Percentiles rank a stretch among this genome's conserved stretches.
Evolutionary conservation across 768 basidiomycete genomes (phyloP).

Genomic region (Krasilnikovozyma curviuscula): DNA sequence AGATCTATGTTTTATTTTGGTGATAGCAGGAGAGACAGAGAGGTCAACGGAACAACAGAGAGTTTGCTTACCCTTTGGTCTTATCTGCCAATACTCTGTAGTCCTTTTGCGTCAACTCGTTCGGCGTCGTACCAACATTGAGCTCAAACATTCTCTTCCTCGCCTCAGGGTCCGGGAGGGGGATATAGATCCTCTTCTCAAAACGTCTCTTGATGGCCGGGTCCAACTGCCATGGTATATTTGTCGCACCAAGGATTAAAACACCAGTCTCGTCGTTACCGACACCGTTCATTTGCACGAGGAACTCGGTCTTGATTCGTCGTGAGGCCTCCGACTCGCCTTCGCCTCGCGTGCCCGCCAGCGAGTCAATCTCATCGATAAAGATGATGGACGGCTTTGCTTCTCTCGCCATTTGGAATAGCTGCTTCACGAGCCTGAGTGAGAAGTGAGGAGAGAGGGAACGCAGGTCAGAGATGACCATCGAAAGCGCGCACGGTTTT

Average conservation of each 20-base stretch:
- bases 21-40: not conserved
- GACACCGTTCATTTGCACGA: constrained; percentile 98
- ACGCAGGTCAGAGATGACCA: not conserved
- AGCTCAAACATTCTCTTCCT: constrained; percentile 90
- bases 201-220: constrained; percentile 97
- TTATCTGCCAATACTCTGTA: constrained; percentile 59
- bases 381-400: constrained; percentile 96
- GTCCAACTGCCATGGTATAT: constrained; percentile 96
- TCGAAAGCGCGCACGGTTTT: not conserved
- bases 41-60: not conserved
- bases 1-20: not conserved
- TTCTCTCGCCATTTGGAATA: constrained; percentile 90
- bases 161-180: constrained; percentile 81
- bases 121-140: constrained; percentile 82
- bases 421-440: constrained; percentile 70
- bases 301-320: constrained; percentile 67
- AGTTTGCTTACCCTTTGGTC: constrained; percentile 71
- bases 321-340: constrained; percentile 95
- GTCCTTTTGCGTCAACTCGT: constrained; percentile 56
- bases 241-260: constrained; percentile 88
- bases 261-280: constrained; percentile 95
- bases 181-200: constrained; percentile 96
- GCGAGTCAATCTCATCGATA: constrained; percentile 93
- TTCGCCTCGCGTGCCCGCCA: constrained; percentile 84
- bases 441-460: not conserved